Evolutionary conservation across 2,329 filamentous ascomycete genomes (phyloP), one percentile per base, ranked within the genome.

Genomic region (Metarhizium robertsii): DNA sequence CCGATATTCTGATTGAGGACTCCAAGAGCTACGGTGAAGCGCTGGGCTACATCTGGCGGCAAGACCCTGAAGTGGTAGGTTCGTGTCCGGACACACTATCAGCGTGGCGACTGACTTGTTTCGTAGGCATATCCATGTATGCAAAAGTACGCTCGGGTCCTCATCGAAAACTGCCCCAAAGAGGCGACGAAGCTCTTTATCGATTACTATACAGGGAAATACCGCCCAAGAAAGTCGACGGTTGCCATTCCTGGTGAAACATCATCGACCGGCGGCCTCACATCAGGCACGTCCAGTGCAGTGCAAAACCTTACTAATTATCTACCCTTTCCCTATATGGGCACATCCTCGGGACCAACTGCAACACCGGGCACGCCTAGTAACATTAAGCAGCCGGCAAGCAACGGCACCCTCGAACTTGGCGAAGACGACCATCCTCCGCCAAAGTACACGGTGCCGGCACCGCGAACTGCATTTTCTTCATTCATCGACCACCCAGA

Each of bases 1-100:
- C 97, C 4, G 92, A 96, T 66, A 96, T 99, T 50, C 70, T 99
- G 53, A 92, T 99, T 52, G 94, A 99, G 66, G 92, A 99, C 64
- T 91, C 92, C 0, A 94, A 95, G 68, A 87, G 88, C 61, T 96
- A 96, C 66, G 79, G 79, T 0, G 91, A 96, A 66, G 92, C 94
- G 0, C 76, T 99, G 14, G 84, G 92, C 60, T 99, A 95, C 62
- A 94, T 97, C 56, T 94, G 90, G 83, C 85, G 88, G 14, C 75
- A 96, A 55, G 88, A 95, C 52, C 86, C 92, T 1, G 83, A 87
- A 61, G 76, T 81, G 61, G 88, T 91, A 70, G 63, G 86, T 45
- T 2, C 75, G 4, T 20, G n/a, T 18, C 13, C n/a, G 32, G 6
- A 16, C 51, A 8, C 18, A n/a, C 14, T 45, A 4, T 11, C 7